A percentile compares a stretch with the other conserved stretches of the same genome.
These are phyloP conservation scores for Suhomyces bribrorum DNA, from an alignment of 1,139 yeast genomes.

Conservation along the genomic window DNA sequence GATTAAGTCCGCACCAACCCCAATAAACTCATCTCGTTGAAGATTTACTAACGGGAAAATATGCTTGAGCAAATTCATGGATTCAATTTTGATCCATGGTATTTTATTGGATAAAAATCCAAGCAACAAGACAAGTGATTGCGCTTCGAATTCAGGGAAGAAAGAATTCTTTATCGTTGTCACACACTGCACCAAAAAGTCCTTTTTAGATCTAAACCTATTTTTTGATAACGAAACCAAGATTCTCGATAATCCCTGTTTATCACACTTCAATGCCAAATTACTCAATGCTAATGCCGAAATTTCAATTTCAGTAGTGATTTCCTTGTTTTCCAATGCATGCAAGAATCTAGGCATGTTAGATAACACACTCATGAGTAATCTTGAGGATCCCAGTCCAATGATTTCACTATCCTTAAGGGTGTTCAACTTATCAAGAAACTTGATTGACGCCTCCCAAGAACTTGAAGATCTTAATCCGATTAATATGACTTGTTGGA, in stretches of 20 bases:
- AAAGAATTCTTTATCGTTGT: slow-evolving; percentile 65
- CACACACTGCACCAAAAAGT: slow-evolving; percentile 79
- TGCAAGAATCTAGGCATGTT: slow-evolving; percentile 84
- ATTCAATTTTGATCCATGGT: slow-evolving; percentile 78
- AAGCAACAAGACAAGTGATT: slow-evolving; percentile 68
- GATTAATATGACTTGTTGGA: slow-evolving; percentile 73
- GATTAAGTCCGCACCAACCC: slow-evolving; percentile 92
- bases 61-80: slow-evolving; percentile 71
- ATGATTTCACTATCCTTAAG: slow-evolving; percentile 75
- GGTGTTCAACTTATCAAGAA: slow-evolving; percentile 69
- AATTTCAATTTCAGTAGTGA: slow-evolving; percentile 52
- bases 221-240: slow-evolving; percentile 74
- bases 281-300: slow-evolving; percentile 60
- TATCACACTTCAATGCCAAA: slow-evolving; percentile 60
- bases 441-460: slow-evolving; percentile 73
- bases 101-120: slow-evolving; percentile 78
- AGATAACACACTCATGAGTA: slow-evolving; percentile 71
- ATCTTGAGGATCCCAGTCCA: slow-evolving; percentile 69
- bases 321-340: slow-evolving; percentile 62
- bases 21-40: slow-evolving; percentile 75
- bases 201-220: slow-evolving; percentile 84
- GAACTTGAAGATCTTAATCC: slow-evolving; percentile 84
- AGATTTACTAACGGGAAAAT: slow-evolving; percentile 78
- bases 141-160: slow-evolving; percentile 77
- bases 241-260: slow-evolving; percentile 68